These are phyloP conservation scores for Vitis amurensis DNA, from an alignment of 164 flowering plant species.

Conservation along the genomic window DNA sequence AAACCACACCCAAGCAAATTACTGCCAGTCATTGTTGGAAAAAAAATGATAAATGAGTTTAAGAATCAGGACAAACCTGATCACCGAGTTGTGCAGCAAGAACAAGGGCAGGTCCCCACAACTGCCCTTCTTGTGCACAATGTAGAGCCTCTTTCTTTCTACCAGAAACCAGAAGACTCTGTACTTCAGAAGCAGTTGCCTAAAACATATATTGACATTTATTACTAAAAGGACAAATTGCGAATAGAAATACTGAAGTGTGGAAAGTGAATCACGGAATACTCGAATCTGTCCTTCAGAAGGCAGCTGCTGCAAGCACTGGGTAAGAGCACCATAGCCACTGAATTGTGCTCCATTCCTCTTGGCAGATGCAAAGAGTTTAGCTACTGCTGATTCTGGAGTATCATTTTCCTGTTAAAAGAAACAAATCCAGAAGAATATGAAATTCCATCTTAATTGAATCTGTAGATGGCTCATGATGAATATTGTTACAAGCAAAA, in stretches of 20 bases:
- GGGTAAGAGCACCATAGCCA: conserved; percentile 49
- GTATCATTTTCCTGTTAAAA: conserved; percentile 65
- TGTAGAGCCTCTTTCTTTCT: conserved; percentile 82
- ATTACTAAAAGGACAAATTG: conserved; percentile 6
- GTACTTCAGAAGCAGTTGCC: conserved; percentile 92
- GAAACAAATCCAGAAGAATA: conserved; percentile 1
- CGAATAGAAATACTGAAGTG: neutral
- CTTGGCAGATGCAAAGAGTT: conserved; percentile 79
- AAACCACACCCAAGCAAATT: neutral
- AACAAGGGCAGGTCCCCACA: conserved; percentile 95
- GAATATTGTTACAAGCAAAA: neutral
- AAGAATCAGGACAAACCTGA: conserved; percentile 46
- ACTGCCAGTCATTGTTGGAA: neutral
- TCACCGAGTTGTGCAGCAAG: conserved; percentile 92
- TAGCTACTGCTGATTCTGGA: conserved; percentile 87
- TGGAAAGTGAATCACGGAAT: conserved; percentile 8
- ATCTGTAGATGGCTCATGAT: neutral
- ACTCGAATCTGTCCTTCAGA: conserved; percentile 82
- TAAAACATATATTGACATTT: conserved; percentile 22
- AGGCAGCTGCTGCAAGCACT: conserved; percentile 76
- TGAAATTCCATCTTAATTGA: neutral
- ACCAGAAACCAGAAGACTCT: conserved; percentile 92
- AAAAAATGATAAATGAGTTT: neutral
- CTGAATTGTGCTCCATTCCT: conserved; percentile 38
- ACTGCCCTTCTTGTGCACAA: conserved; percentile 90